A percentile compares a stretch with the other conserved stretches of the same genome.
Evolutionary conservation across 257 asterid genomes (phyloP).

Genomic region (Solanum etuberosum): DNA sequence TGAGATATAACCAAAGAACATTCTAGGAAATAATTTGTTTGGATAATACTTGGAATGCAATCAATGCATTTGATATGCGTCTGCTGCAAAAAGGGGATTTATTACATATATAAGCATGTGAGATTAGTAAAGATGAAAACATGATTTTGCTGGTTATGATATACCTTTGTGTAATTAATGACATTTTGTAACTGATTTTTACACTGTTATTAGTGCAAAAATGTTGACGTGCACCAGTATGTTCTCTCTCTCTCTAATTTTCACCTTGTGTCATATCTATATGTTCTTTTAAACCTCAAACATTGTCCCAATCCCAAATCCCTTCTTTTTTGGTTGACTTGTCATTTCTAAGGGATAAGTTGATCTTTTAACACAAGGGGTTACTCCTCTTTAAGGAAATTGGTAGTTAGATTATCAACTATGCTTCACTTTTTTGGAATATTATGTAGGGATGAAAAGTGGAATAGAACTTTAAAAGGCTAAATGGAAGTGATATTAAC

Average conservation of each 20-base stretch:
- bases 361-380: neutral
- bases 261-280: neutral
- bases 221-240: slow-evolving; percentile 37
- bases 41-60: neutral
- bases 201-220: slow-evolving; percentile 26
- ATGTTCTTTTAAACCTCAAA: neutral
- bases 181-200: neutral
- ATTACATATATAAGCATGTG: neutral
- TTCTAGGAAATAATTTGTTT: neutral
- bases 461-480: neutral
- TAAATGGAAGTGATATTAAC: neutral
- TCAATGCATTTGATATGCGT: neutral
- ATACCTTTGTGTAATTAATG: neutral
- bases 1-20: neutral
- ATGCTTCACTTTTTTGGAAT: neutral
- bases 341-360: neutral
- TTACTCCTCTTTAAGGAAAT: neutral
- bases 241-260: neutral
- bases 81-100: neutral
- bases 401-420: neutral
- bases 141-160: neutral
- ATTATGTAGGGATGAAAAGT: neutral
- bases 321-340: neutral
- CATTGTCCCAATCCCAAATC: neutral
- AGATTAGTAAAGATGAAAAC: neutral